Evolutionary conservation across 108 stramenopile species (phyloP).

Genomic region (Thalassiosira profunda): DNA sequence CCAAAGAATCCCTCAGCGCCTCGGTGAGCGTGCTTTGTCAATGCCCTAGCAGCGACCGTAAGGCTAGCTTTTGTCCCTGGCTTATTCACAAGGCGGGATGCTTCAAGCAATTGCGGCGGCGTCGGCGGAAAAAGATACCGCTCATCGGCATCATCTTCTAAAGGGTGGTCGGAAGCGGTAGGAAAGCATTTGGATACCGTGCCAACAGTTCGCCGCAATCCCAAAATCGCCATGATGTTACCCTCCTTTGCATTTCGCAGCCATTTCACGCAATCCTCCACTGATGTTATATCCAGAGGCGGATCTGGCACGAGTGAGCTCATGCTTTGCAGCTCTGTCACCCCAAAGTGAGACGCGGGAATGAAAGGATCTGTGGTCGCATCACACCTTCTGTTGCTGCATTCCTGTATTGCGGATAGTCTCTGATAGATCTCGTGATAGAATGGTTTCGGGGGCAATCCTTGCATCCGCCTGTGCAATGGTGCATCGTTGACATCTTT

Average conservation of each 20-base stretch:
- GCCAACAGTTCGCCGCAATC: constrained; percentile 21
- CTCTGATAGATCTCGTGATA: too few species aligned
- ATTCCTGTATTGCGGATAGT: too few species aligned
- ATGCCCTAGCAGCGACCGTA: constrained; percentile 48
- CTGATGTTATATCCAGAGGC: not conserved
- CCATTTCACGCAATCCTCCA: constrained; percentile 25
- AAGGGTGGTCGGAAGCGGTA: not conserved
- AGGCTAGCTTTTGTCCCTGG: constrained; percentile 22
- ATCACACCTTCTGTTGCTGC: too few species aligned
- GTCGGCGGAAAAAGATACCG: constrained; percentile 20
- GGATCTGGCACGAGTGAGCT: constrained; percentile 8
- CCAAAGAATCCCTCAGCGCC: constrained; percentile 47
- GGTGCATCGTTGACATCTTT: too few species aligned
- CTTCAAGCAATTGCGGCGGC: constrained; percentile 3
- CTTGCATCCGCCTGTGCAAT: too few species aligned
- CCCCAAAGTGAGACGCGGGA: constrained; percentile 16
- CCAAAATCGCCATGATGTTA: constrained; percentile 21
- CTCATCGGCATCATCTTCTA: not conserved
- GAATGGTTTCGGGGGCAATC: too few species aligned
- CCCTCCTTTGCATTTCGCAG: constrained; percentile 11
- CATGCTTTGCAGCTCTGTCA: constrained; percentile 9
- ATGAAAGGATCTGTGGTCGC: not conserved
- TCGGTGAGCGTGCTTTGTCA: constrained; percentile 59
- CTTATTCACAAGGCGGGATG: constrained; percentile 20
- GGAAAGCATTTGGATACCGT: not conserved